Evolutionary conservation across 73 alveolate genomes (phyloP).

Genomic region (Paraurostyla sp.): DNA sequence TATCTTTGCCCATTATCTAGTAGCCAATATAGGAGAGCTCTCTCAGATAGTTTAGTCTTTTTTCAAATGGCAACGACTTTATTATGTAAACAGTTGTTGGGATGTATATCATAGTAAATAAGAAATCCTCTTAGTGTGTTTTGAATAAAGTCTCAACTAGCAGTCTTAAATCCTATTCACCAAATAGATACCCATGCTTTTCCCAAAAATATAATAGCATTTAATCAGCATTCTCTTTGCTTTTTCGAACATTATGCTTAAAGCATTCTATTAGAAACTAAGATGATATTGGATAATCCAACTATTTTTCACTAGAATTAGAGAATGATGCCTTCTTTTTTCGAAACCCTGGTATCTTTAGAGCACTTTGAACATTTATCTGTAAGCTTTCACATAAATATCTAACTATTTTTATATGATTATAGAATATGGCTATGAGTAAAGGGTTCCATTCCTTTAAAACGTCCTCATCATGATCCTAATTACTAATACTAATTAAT

Average conservation of each 20-base stretch:
- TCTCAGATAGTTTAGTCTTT: slow-evolving; percentile 19
- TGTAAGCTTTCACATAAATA: slow-evolving; percentile 6
- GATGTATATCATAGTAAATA: neutral
- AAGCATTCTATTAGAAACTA: slow-evolving; percentile 29
- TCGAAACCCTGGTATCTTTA: slow-evolving; percentile 14
- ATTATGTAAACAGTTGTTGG: slow-evolving; percentile 40
- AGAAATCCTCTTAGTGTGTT: neutral
- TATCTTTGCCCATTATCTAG: neutral
- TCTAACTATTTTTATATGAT: neutral
- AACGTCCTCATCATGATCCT: slow-evolving; percentile 8
- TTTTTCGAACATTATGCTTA: neutral
- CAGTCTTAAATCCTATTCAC: neutral
- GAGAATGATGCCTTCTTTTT: neutral
- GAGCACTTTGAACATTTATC: neutral
- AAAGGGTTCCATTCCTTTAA: slow-evolving; percentile 51
- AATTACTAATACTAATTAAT: neutral
- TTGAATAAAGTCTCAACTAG: neutral
- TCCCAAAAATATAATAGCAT: slow-evolving; percentile 34
- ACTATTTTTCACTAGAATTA: no score
- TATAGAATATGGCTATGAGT: slow-evolving; percentile 39
- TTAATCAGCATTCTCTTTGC: neutral
- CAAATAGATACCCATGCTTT: slow-evolving; percentile 27
- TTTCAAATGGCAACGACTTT: slow-evolving; percentile 22
- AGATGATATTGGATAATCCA: neutral
- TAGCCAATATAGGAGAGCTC: neutral